Base-by-base conservation (phyloP, 495 filamentous ascomycete genomes). In the Parachaetomium inaequale region DNA sequence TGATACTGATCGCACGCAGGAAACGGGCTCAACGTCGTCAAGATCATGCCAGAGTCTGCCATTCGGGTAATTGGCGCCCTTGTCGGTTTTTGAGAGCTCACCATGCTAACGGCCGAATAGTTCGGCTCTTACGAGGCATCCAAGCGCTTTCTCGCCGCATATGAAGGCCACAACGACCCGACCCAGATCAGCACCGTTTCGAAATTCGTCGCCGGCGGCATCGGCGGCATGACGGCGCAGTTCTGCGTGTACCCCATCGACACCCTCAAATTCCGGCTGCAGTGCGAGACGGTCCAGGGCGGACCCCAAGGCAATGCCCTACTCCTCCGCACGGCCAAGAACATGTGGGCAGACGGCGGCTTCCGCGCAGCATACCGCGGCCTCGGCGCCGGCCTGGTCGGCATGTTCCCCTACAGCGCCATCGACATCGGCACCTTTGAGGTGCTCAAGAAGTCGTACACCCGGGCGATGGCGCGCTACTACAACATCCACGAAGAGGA, bases 381-480 rank as follows among this genome's bases (percentile, higher is more conserved):
- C 19, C 84, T 98, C 36, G 90, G 91, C 0, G 89, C 97, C 79
- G 94, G 95, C 21, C 81, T 99, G 3, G 70, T 96, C 54, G 94
- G 94, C 71, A 96, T 98, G 87, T 98, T 98, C 70, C 94, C 94
- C 2, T 99, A 99, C 75, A 91, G 91, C 36, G 95, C 94, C 40
- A 94, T 99, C 72, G 94, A 99, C 71, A 85, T 99, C 62, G 89
- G 90, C 43, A 96, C 90, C 0, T 99, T 97, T 66, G 94, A 99
- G 75, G 86, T 92, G 53, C 80, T 96, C 58, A 99, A 99, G 78
- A 83, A 83, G 32, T 78, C 78, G 7, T 83, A 96, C 59, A 78
- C 86, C 3, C 78, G 77, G 11, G 85, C 86, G 46, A 88, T 92
- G 66, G 91, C 91, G n/a, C 83, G 81, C 34, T 76, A 82, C 21